phyloP scores from a whole-genome alignment of 768 basidiomycete species.

The Sistotremastrum suecicum region DNA sequence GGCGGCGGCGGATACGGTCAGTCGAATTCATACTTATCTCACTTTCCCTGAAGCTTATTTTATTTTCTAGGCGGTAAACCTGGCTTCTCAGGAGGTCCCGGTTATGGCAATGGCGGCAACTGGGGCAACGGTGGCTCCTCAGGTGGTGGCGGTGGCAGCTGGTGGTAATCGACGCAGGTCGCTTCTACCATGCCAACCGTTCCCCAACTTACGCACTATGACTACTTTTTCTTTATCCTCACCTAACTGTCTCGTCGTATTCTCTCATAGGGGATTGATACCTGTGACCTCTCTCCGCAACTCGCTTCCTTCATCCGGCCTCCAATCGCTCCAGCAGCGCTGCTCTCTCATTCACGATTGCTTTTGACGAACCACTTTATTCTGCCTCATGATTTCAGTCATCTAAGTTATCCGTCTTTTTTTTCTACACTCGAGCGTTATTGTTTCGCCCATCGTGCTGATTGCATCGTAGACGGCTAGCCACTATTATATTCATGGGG shows the following conservation, averaged over 20 bases:
- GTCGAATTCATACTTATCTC: too few relatives aligned
- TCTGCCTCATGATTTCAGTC: too few relatives aligned
- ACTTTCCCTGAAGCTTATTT: too few relatives aligned
- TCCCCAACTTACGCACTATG: too few relatives aligned
- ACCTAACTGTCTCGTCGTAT: not conserved
- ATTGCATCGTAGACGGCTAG: not conserved
- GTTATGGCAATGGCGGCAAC: conserved; percentile 32
- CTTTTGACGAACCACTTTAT: too few relatives aligned
- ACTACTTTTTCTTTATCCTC: not conserved
- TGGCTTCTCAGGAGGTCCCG: conserved; percentile 8
- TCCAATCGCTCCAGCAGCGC: not conserved
- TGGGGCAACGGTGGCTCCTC: conserved; percentile 15
- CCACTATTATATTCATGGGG: not conserved
- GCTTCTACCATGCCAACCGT: not conserved
- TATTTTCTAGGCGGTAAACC: too few relatives aligned
- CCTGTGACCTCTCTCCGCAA: not conserved
- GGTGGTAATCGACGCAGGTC: conserved; percentile 13
- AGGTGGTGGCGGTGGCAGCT: conserved; percentile 7
- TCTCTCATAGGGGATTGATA: not conserved
- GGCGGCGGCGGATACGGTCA: conserved; percentile 17
- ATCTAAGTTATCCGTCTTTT: too few relatives aligned
- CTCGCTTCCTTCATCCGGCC: not conserved
- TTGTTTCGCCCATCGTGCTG: not conserved
- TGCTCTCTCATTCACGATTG: not conserved
- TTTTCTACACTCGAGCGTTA: too few relatives aligned